phyloP scores from a whole-genome alignment of 2,329 filamentous ascomycete species.

The Colletotrichum sp. region DNA sequence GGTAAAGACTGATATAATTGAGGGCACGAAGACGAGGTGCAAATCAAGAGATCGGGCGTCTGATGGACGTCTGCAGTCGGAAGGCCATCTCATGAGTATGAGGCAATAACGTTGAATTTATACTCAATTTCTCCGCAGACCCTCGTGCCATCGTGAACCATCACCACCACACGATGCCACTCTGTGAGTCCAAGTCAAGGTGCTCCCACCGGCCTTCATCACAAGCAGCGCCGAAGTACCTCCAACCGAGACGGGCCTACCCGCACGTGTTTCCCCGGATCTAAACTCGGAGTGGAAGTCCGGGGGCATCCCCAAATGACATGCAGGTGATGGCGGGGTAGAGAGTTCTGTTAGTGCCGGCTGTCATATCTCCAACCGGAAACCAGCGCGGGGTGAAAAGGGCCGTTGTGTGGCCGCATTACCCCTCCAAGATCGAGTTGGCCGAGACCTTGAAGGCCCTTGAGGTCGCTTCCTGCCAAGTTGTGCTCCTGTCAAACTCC shows the following conservation, averaged over 20 bases:
- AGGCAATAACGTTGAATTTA: background rate
- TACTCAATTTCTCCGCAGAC: background rate
- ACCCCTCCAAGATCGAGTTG: background rate
- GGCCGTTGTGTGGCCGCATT: background rate
- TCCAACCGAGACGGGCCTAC: constrained; percentile 15
- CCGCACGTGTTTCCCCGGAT: constrained; percentile 5
- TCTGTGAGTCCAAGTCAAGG: background rate
- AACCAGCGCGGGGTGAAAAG: constrained; percentile 11
- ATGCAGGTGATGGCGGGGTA: constrained; percentile 9
- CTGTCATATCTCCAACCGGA: constrained; percentile 4
- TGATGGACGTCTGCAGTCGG: background rate
- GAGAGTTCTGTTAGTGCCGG: constrained; percentile 6
- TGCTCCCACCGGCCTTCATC: background rate
- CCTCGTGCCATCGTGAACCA: background rate
- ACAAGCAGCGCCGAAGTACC: constrained; percentile 13
- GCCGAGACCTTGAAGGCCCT: background rate
- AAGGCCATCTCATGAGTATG: fast-evolving
- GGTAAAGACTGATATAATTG: background rate
- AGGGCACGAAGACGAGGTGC: background rate
- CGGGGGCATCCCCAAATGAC: background rate
- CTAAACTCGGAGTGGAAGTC: constrained; percentile 11
- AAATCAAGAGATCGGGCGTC: fast-evolving
- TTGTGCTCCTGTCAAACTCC: background rate
- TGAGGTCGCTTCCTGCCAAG: background rate
- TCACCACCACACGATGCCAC: background rate